A percentile compares a stretch with the other conserved stretches of the same genome.
phyloP scores from a whole-genome alignment of 2,329 filamentous ascomycete species.

The Talaromyces sp. region DNA sequence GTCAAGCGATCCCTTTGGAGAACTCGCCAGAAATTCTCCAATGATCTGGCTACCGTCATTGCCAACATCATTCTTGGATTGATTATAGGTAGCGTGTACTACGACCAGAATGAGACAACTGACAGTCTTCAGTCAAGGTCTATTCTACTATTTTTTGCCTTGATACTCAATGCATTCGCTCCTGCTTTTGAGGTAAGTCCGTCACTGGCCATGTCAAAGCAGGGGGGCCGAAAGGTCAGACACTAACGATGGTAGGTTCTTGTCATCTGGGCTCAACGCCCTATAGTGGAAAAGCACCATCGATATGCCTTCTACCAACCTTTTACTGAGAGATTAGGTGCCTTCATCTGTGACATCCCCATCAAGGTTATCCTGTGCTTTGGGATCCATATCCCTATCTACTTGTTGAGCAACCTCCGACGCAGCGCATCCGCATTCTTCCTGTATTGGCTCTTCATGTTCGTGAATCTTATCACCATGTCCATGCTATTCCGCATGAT shows the following conservation, averaged over 20 bases:
- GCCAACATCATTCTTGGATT: slow-evolving; percentile 69
- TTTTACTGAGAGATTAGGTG: slow-evolving; percentile 80
- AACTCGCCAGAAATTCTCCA: slow-evolving; percentile 67
- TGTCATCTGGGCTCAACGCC: slow-evolving; percentile 55
- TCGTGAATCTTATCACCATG: slow-evolving; percentile 69
- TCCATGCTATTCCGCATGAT: slow-evolving; percentile 81
- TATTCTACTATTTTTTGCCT: slow-evolving; percentile 50
- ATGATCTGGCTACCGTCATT: slow-evolving; percentile 56
- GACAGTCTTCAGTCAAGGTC: slow-evolving; percentile 69
- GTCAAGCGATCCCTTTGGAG: slow-evolving; percentile 72
- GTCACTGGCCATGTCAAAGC: too few relatives aligned
- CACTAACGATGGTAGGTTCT: too few relatives aligned
- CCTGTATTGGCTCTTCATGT: slow-evolving; percentile 74
- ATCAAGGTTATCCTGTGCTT: slow-evolving; percentile 69
- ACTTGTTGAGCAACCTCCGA: slow-evolving; percentile 80
- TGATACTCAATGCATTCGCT: neutral
- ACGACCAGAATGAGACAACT: slow-evolving; percentile 61
- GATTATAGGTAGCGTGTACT: slow-evolving; percentile 74
- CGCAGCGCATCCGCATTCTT: slow-evolving; percentile 74
- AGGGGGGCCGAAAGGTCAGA: too few relatives aligned
- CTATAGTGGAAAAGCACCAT: slow-evolving; percentile 84
- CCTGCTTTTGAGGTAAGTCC: neutral
- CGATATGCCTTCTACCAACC: slow-evolving; percentile 87
- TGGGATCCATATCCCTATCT: slow-evolving; percentile 71
- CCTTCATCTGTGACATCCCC: slow-evolving; percentile 79